These are phyloP conservation scores for Stemphylium vesicarium DNA, from an alignment of 2,329 filamentous ascomycete species.

Conservation along the genomic window DNA sequence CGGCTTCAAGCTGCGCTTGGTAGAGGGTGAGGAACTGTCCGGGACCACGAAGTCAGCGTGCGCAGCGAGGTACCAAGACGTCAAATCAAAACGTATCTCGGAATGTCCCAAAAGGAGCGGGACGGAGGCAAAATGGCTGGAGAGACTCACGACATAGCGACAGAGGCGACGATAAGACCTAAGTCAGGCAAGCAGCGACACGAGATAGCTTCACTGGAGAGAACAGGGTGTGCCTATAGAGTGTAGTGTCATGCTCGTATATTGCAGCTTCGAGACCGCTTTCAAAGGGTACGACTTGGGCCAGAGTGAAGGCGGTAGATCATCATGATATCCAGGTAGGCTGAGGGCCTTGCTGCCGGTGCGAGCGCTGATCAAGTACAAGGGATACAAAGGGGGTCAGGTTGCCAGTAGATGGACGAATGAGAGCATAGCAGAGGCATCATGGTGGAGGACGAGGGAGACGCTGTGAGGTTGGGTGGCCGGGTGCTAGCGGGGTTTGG, in stretches of 20 bases:
- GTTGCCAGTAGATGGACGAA: constrained; percentile 45
- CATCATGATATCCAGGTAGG: constrained; percentile 48
- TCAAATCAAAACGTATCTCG: constrained; percentile 1
- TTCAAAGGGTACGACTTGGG: constrained; percentile 38
- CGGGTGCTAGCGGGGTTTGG: constrained; percentile 40
- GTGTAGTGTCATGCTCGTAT: constrained; percentile 45
- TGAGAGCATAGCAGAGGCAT: constrained; percentile 33
- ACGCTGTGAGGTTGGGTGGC: constrained; percentile 39
- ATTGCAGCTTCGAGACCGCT: constrained; percentile 35
- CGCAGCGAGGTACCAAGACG: constrained; percentile 7
- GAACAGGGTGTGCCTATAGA: constrained; percentile 30
- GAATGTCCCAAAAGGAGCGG: constrained; percentile 11
- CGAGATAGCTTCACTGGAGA: constrained; percentile 39
- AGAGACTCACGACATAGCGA: constrained; percentile 50
- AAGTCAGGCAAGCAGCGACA: constrained; percentile 30
- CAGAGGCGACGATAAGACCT: constrained; percentile 28
- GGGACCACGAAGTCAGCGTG: constrained; percentile 40
- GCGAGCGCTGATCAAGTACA: constrained; percentile 50
- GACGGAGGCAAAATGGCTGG: constrained; percentile 20
- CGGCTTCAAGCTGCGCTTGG: constrained; percentile 54
- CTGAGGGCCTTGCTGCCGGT: constrained; percentile 33
- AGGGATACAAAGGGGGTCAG: constrained; percentile 48
- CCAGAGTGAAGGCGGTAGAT: constrained; percentile 43
- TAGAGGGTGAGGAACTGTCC: constrained; percentile 50
- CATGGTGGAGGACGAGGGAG: constrained; percentile 42